A percentile compares a stretch with the other conserved stretches of the same genome.
These are phyloP conservation scores for Nemania abortiva DNA, from an alignment of 2,329 filamentous ascomycete species.

Conservation along the genomic window DNA sequence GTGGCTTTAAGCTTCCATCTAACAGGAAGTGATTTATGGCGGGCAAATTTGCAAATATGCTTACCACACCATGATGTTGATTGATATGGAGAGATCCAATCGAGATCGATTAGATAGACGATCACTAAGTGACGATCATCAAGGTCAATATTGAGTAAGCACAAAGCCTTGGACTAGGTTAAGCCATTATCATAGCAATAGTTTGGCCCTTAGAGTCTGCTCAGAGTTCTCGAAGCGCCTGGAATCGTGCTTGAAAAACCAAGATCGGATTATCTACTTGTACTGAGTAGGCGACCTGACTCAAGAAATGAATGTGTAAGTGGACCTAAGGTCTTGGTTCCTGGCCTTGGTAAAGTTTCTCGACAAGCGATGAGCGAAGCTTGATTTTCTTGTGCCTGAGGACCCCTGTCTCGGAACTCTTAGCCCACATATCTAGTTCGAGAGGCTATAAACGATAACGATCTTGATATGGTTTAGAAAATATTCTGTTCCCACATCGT, in stretches of 20 bases:
- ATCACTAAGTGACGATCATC: constrained; percentile 11
- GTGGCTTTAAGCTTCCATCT: not conserved
- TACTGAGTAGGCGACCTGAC: not conserved
- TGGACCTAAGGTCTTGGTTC: constrained; percentile 2
- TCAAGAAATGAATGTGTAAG: not conserved
- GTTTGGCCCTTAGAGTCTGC: not conserved
- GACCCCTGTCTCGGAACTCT: not conserved
- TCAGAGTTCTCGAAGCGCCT: not conserved
- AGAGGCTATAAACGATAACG: constrained; percentile 5
- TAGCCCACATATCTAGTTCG: not conserved
- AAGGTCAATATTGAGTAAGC: not conserved
- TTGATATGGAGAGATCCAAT: constrained; percentile 3
- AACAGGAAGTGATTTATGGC: not conserved
- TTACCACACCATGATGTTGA: not conserved
- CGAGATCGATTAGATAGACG: constrained; percentile 1
- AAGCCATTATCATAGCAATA: not conserved
- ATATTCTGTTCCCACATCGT: not conserved
- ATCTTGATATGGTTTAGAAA: not conserved
- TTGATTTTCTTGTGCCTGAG: constrained; percentile 2
- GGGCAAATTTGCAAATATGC: not conserved
- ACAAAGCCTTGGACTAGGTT: not conserved
- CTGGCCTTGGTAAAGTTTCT: not conserved
- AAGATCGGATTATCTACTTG: constrained; percentile 2
- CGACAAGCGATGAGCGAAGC: not conserved
- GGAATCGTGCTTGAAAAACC: not conserved